These are phyloP conservation scores for Asclepias syriaca DNA, from an alignment of 257 asterid genomes.

Conservation along the genomic window DNA sequence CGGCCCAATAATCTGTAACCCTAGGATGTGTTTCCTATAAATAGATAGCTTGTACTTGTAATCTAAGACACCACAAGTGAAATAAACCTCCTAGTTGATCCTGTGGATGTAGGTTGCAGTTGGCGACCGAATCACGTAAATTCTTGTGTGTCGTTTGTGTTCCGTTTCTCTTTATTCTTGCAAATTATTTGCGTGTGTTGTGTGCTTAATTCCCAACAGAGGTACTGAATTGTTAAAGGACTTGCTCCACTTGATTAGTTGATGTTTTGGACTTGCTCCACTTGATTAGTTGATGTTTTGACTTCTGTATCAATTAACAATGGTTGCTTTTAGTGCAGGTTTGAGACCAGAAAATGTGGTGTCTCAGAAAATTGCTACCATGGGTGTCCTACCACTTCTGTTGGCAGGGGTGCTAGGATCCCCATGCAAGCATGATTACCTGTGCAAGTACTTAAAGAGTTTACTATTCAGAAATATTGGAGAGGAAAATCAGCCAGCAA, in stretches of 20 bases:
- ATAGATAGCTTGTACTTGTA: too few relatives aligned
- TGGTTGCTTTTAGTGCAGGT: conserved; percentile 35
- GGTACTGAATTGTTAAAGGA: conserved; percentile 27
- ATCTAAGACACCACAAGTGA: too few relatives aligned
- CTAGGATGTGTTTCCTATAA: too few relatives aligned
- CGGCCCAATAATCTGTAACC: too few relatives aligned
- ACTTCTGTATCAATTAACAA: conserved; percentile 10
- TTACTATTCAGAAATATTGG: conserved; percentile 57
- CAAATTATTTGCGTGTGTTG: too few relatives aligned
- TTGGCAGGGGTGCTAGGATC: conserved; percentile 94
- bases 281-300: background rate
- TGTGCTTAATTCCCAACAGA: too few relatives aligned
- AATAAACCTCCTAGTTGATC: too few relatives aligned
- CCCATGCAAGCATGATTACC: conserved; percentile 59
- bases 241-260: background rate
- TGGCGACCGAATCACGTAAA: too few relatives aligned
- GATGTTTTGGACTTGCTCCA: too few relatives aligned
- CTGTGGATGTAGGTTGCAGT: too few relatives aligned
- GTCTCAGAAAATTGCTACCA: conserved; percentile 64
- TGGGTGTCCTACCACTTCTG: conserved; percentile 86
- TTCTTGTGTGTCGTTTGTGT: too few relatives aligned
- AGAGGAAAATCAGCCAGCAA: conserved; percentile 53
- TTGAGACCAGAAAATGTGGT: conserved; percentile 67
- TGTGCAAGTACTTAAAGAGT: conserved; percentile 66
- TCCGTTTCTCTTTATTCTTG: too few relatives aligned